phyloP scores from a whole-genome alignment of 2,329 filamentous ascomycete genomes.

The Microascus cirrosus region DNA sequence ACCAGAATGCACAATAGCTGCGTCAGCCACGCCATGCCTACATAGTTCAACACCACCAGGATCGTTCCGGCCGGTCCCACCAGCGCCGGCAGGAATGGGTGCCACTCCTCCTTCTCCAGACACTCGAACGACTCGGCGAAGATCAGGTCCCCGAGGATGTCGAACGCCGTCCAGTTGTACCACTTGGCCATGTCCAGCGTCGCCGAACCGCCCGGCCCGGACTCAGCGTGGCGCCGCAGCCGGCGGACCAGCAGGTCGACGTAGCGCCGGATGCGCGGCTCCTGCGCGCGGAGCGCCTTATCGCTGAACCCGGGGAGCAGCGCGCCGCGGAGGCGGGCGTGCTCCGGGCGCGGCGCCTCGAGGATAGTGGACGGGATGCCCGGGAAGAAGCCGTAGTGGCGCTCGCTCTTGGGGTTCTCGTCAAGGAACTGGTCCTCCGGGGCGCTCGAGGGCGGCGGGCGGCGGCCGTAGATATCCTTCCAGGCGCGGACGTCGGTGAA shows the following conservation, averaged over 20 bases:
- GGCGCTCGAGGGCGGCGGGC: too few relatives aligned
- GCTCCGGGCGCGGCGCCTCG: conserved; percentile 8
- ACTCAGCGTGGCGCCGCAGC: conserved; percentile 8
- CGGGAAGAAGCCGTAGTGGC: not conserved
- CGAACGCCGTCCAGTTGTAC: conserved; percentile 18
- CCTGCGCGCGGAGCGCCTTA: conserved; percentile 17
- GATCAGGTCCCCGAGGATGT: conserved; percentile 17
- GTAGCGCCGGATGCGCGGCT: conserved; percentile 15
- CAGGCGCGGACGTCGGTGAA: conserved; percentile 22
- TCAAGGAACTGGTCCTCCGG: too few relatives aligned
- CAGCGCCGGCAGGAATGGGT: too few relatives aligned
- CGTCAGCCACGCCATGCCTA: conserved; percentile 6
- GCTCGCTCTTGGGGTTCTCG: not conserved
- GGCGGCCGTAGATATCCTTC: conserved; percentile 26
- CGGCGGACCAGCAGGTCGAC: conserved; percentile 14
- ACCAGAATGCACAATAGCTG: not conserved
- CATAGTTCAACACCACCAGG: too few relatives aligned
- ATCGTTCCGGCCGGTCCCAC: too few relatives aligned
- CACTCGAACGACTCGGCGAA: conserved; percentile 17
- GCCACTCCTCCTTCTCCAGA: conserved; percentile 12
- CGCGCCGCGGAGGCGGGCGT: conserved; percentile 11
- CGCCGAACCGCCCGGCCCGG: not conserved
- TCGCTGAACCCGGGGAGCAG: conserved; percentile 19
- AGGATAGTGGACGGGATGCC: conserved; percentile 9
- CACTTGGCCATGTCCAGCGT: conserved; percentile 13